A percentile compares a stretch with the other conserved stretches of the same genome.
phyloP scores from a whole-genome alignment of 192 early-diverging fungal species.

The Podila minutissima region DNA sequence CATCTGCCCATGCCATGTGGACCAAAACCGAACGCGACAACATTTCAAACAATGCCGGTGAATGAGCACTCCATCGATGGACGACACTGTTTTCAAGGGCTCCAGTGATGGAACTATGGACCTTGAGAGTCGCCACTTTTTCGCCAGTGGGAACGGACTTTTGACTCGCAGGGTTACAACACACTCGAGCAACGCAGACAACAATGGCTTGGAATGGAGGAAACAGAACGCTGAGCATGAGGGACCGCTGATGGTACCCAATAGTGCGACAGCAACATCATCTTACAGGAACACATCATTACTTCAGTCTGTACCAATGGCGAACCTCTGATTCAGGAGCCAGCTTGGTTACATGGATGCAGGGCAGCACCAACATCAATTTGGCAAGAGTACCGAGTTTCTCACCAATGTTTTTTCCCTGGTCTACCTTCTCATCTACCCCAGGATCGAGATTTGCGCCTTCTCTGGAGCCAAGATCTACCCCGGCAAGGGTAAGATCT shows the following conservation, averaged over 20 bases:
- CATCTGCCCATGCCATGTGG: too few relatives aligned
- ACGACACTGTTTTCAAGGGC: too few relatives aligned
- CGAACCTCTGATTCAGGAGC: conserved; percentile 2
- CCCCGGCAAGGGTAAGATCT: conserved; percentile 97
- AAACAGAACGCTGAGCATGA: too few relatives aligned
- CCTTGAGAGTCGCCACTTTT: too few relatives aligned
- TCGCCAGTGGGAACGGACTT: too few relatives aligned
- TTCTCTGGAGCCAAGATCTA: conserved; percentile 99
- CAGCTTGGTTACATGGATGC: not conserved
- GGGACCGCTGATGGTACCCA: not conserved
- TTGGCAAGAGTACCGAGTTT: not conserved
- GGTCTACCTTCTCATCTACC: not conserved
- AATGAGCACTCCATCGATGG: too few relatives aligned
- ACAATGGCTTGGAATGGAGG: too few relatives aligned
- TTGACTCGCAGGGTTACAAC: too few relatives aligned
- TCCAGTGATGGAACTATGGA: too few relatives aligned
- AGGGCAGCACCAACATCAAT: conserved; percentile 3
- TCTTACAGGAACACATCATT: not conserved
- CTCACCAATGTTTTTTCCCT: not conserved
- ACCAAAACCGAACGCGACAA: too few relatives aligned
- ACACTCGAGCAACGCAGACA: too few relatives aligned
- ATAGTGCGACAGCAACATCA: not conserved
- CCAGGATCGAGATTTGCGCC: conserved; percentile 91
- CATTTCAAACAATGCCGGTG: too few relatives aligned
- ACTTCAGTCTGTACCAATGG: not conserved